phyloP scores from a whole-genome alignment of 805 yeast species.

The Kockiozyma suomiensis region DNA sequence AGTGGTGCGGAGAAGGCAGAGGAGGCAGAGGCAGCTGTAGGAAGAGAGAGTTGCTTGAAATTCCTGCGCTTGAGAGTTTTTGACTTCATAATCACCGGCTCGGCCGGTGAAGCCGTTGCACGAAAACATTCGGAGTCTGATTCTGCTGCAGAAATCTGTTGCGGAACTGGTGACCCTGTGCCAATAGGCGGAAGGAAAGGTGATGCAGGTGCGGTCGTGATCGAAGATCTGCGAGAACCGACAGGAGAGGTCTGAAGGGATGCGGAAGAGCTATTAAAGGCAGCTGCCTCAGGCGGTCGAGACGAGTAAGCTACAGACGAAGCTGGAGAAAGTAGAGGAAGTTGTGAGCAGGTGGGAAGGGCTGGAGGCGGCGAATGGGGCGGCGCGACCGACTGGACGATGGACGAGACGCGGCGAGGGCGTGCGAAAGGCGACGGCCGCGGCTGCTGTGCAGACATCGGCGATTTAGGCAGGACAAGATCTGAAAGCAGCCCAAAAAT shows the following conservation, averaged over 20 bases:
- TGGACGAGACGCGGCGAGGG: constrained; percentile 32
- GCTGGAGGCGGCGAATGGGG: neutral
- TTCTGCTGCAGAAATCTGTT: neutral
- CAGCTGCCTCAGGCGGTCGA: neutral
- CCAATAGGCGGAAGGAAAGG: neutral
- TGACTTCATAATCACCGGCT: constrained; percentile 3
- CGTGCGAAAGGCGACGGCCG: constrained; percentile 30
- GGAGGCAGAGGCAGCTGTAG: constrained; percentile 33
- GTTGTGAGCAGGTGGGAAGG: neutral
- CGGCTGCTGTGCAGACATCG: constrained; percentile 17
- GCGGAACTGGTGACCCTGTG: neutral
- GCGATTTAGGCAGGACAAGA: neutral
- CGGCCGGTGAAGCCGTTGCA: neutral
- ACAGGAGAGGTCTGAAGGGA: neutral
- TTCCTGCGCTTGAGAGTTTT: constrained; percentile 60
- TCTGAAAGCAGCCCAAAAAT: no score
- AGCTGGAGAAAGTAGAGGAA: neutral
- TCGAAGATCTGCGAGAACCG: constrained; percentile 1
- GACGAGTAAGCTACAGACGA: neutral
- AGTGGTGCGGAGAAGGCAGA: constrained; percentile 11
- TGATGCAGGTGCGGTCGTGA: neutral
- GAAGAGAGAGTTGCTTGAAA: constrained; percentile 57
- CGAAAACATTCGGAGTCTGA: neutral
- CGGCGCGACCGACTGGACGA: constrained; percentile 27
- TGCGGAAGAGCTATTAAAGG: neutral